Evolutionary conservation across 352 stramenopile genomes (phyloP).

Genomic region (Phytophthora pini): DNA sequence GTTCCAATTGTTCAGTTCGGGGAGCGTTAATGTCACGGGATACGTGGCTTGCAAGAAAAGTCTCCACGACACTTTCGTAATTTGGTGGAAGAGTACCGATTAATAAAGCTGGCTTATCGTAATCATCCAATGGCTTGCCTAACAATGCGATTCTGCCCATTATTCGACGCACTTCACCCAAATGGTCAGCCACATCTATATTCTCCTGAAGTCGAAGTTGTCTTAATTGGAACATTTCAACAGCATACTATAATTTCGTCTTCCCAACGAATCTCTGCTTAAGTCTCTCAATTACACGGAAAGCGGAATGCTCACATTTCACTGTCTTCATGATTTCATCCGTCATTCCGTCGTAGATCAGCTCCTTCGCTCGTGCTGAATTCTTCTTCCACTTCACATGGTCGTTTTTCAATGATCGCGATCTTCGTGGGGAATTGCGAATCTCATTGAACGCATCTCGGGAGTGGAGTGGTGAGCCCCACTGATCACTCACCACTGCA

Average conservation of each 20-base stretch:
- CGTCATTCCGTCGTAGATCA: conserved; percentile 19
- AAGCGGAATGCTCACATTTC: conserved; percentile 9
- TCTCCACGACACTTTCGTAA: conserved; percentile 20
- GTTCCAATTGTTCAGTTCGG: conserved; percentile 17
- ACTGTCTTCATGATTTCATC: conserved; percentile 21
- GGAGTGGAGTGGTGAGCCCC: too few relatives aligned
- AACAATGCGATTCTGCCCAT: conserved; percentile 13
- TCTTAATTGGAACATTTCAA: conserved; percentile 8
- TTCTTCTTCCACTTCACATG: background rate
- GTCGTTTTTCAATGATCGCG: background rate
- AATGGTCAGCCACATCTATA: conserved; percentile 13
- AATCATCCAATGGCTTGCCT: conserved; percentile 13
- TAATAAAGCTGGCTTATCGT: conserved; percentile 18
- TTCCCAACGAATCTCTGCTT: conserved; percentile 16
- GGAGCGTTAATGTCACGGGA: conserved; percentile 6
- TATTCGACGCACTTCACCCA: conserved; percentile 15
- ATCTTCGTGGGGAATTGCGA: too few relatives aligned
- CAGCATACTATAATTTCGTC: conserved; percentile 21
- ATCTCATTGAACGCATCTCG: too few relatives aligned
- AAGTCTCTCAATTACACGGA: conserved; percentile 10
- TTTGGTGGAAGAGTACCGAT: conserved; percentile 9
- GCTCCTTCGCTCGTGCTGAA: conserved; percentile 1
- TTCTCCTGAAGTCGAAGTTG: conserved; percentile 5
- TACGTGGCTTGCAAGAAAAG: conserved; percentile 18
- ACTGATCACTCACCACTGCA: too few relatives aligned